Evolutionary conservation across 176 grass and related monocot genomes (phyloP).

Genomic region (Poa annua): DNA sequence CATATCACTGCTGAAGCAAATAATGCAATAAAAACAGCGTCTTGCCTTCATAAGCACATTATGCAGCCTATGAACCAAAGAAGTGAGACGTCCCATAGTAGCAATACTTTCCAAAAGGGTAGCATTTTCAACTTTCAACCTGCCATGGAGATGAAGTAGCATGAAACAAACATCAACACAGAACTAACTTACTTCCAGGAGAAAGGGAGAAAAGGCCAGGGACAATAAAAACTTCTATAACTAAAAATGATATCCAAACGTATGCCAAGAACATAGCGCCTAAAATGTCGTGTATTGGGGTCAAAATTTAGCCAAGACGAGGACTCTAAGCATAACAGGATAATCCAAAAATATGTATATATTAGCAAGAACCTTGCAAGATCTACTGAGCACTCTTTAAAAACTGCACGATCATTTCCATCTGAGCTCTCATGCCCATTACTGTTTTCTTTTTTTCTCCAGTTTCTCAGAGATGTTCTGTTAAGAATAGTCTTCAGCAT

Average conservation of each 20-base stretch:
- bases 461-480: constrained; percentile 74
- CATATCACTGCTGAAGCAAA: constrained; percentile 19
- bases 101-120: constrained; percentile 74
- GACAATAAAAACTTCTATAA: not conserved
- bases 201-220: not conserved
- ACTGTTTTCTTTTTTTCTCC: constrained; percentile 66
- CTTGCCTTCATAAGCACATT: constrained; percentile 77
- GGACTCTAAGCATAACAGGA: not conserved
- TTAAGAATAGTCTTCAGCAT: constrained; percentile 80
- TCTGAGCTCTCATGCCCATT: constrained; percentile 43
- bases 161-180: constrained; percentile 33
- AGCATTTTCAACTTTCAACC: constrained; percentile 87
- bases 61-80: constrained; percentile 78
- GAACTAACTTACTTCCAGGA: constrained; percentile 24
- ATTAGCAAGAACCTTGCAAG: constrained; percentile 72
- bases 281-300: not conserved
- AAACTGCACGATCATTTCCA: constrained; percentile 40
- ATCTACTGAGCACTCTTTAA: constrained; percentile 57
- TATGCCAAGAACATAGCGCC: constrained; percentile 4
- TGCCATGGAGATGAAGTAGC: constrained; percentile 46
- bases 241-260: too few relatives aligned
- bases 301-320: not conserved
- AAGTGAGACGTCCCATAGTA: constrained; percentile 78
- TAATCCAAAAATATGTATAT: not conserved
- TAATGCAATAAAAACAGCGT: not conserved